Base-by-base conservation (phyloP, 164 flowering plant genomes). In the Echeveria elegans region DNA sequence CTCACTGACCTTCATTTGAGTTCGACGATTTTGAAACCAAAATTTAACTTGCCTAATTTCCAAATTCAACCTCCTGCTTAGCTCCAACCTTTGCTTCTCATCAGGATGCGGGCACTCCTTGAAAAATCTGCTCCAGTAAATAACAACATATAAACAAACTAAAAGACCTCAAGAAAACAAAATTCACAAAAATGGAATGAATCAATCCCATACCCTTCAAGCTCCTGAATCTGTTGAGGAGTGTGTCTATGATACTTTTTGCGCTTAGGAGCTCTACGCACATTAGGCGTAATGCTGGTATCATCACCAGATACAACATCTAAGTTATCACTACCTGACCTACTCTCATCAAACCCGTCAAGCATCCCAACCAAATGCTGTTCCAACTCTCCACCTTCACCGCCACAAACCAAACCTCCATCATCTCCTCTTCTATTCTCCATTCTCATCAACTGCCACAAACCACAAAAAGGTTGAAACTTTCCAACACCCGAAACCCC, bases 1-100 rank as follows among this genome's bases (percentile, higher is more conserved):
- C n/a, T n/a, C n/a, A n/a, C n/a, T 38, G 71, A 84, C 90, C 88
- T 86, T 86, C 85, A 84, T 76, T 63, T 86, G 90, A 18, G 90
- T 86, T 68, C 90, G 66, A n/a, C 85, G 67, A 61, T 86, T 86
- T 53, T 86, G 90, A 37, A 86, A 86, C 90, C 90, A 86, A 62
- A 86, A 86, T 69, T 86, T 86, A 32, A 86, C 82, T 71, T 86
- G 90, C 75, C 69, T 80, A 21, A 52, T 66, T 69, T 84, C 86
- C 73, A 86, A 71, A 56, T 65, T 48, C 32, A 86, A 79, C 62
- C 74, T 77, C 65, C 72, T 73, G 43, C 88, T 75, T 2, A 86
- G 81, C 37, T 81, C 86, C 56, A 62, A 9, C 65, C 90, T 78
- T 76, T 73, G 78, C 38, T 81, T 82, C 67, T 86, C 90, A 72